These are phyloP conservation scores for Conringia planisiliqua DNA, from an alignment of 345 rosid species.

Conservation along the genomic window DNA sequence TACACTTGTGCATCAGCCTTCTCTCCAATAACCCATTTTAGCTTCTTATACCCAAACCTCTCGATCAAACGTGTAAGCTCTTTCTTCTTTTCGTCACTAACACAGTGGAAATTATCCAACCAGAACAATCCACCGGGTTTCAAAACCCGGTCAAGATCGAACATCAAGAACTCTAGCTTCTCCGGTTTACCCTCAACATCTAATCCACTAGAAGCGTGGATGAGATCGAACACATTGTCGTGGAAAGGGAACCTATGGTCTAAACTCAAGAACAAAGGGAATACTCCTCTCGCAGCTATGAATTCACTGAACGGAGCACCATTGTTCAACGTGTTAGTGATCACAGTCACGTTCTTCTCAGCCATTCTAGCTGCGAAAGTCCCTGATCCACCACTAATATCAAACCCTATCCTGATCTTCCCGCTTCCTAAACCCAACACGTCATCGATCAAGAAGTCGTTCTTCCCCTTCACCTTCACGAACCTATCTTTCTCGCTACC, in stretches of 20 bases:
- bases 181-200: conserved; percentile 65
- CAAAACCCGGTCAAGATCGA: conserved; percentile 79
- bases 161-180: conserved; percentile 93
- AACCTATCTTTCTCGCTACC: conserved; percentile 58
- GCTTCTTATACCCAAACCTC: conserved; percentile 84
- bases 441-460: conserved; percentile 75
- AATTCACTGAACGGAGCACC: conserved; percentile 86
- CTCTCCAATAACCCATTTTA: conserved; percentile 94
- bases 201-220: conserved; percentile 65
- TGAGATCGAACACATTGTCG: conserved; percentile 80
- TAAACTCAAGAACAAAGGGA: conserved; percentile 79
- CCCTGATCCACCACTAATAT: conserved; percentile 87
- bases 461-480: conserved; percentile 69
- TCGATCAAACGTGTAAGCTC: conserved; percentile 71
- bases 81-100: conserved; percentile 63
- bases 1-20: conserved; percentile 59
- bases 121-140: conserved; percentile 84
- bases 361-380: conserved; percentile 93
- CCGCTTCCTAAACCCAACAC: conserved; percentile 70
- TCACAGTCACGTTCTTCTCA: conserved; percentile 77
- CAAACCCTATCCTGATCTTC: conserved; percentile 75
- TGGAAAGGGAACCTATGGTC: conserved; percentile 90
- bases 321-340: conserved; percentile 60
- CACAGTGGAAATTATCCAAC: conserved; percentile 80
- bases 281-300: conserved; percentile 81